Evolutionary conservation across 2,329 filamentous ascomycete species (phyloP).

Genomic region (Thelonectria blattea): DNA sequence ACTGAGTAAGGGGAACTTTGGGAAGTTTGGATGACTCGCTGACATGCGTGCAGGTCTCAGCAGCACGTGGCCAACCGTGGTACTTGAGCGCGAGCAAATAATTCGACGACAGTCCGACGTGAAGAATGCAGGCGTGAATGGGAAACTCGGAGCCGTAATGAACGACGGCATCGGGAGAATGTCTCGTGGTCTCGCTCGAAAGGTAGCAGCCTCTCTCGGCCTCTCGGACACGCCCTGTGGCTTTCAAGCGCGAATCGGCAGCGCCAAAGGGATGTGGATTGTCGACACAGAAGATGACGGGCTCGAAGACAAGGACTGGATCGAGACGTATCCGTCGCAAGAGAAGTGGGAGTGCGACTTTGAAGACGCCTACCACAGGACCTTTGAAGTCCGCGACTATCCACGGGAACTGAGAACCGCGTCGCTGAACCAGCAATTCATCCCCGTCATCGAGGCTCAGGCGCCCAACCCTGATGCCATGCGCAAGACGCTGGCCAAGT

Average conservation of each 20-base stretch:
- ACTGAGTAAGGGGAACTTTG: constrained; percentile 49
- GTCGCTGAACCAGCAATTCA: constrained; percentile 69
- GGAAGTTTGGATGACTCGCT: neutral
- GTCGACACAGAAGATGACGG: constrained; percentile 56
- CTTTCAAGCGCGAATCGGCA: constrained; percentile 73
- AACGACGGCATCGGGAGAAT: constrained; percentile 72
- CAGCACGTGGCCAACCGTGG: constrained; percentile 53
- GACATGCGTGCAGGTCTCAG: constrained; percentile 53
- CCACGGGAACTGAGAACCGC: constrained; percentile 49
- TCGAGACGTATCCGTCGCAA: constrained; percentile 71
- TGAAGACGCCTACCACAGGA: constrained; percentile 57
- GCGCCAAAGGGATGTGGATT: constrained; percentile 79
- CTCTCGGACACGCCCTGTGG: constrained; percentile 63
- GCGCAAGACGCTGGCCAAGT: constrained; percentile 53
- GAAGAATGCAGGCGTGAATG: constrained; percentile 3
- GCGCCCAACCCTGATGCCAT: constrained; percentile 54
- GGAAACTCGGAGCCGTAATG: constrained; percentile 53
- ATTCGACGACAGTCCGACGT: constrained; percentile 33
- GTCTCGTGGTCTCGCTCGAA: constrained; percentile 63
- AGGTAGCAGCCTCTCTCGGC: constrained; percentile 57
- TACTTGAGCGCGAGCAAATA: constrained; percentile 56
- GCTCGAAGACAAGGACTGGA: constrained; percentile 60
- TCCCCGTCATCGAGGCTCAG: constrained; percentile 70
- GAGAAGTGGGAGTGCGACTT: constrained; percentile 68
- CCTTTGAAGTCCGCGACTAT: constrained; percentile 66